Base-by-base conservation (phyloP, 768 basidiomycete species). In the Suillus sp. region DNA sequence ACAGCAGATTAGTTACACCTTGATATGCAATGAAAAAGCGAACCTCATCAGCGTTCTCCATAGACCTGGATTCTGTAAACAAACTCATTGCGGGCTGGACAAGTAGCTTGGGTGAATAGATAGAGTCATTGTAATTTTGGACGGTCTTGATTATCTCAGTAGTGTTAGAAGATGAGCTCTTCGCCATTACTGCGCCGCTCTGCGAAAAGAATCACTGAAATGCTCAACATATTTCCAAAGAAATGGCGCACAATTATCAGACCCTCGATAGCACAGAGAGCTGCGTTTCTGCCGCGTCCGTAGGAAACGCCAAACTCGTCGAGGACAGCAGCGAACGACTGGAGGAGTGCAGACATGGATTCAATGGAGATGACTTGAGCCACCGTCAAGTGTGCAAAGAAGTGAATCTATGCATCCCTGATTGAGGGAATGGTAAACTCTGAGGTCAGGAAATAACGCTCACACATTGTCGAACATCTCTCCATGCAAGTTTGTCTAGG, bases 251-350 rank as follows among this genome's bases (percentile, higher is more conserved):
- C 88, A 62, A 92, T 89, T 74, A 95, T 84, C 0, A 94, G 77
- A 10, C 91, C 91, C 74, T 95, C 93, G 6, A 86, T 89, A 11
- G 91, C 91, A 74, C 92, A 92, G 11, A 92, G 75, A 0, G 89
- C 91, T 0, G 93, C 92, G 53, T 86, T 83, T 74, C 92, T 89
- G 2, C 91, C 93, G 20, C 93, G 86, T n/a, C 89, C 86, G 66
- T 90, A 87, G 4, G 93, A 93, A 2, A 93, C 91, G 54, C 91
- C 91, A 62, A 95, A 93, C 71, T 95, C 94, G 70, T 95, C 92
- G 22, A 97, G 80, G 3, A 96, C 96, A 1, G 89, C 82, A 3
- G 88, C 86, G 73, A 97, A 93, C 0, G 95, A 91, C 66, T 90
- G 87, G 30, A 97, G 82, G 34, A 97, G 84, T 8, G 87, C 83